Conservation (phyloP, 192 early-diverging fungal species). For the Backusella tarrabulga region DNA sequence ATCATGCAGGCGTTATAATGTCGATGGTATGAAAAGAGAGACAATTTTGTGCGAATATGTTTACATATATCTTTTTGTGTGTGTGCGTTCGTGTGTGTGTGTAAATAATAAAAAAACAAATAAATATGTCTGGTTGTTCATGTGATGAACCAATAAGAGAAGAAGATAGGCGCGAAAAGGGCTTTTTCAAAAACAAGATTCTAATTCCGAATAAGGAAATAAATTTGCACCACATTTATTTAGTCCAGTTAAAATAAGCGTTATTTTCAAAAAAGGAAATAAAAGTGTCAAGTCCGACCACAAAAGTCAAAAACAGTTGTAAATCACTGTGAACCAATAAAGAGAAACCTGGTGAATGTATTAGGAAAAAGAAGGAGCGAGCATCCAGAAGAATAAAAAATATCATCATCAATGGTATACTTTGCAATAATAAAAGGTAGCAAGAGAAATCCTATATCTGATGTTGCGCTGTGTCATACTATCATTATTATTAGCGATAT, state of each 20-base stretch:
- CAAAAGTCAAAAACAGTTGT: conserved; percentile 5
- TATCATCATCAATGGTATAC: not conserved
- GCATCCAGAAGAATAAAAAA: not conserved
- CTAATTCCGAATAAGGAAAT: not conserved
- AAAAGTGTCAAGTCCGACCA: not conserved
- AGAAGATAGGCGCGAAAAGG: not conserved
- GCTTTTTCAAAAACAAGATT: not conserved
- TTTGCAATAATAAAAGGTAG: not conserved
- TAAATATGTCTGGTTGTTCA: not conserved
- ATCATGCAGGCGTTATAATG: too few species aligned
- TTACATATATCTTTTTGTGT: not conserved
- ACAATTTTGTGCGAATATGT: not conserved
- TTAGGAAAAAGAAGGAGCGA: conserved; percentile 4
- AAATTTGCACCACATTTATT: not conserved
- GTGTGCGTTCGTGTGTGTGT: not conserved
- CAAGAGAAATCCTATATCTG: not conserved
- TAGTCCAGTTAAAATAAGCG: not conserved
- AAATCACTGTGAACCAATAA: conserved; percentile 6
- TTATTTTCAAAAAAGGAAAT: not conserved
- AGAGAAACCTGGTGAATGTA: not conserved
- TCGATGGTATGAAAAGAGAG: not conserved
- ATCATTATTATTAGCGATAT: not conserved
- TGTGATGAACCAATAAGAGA: not conserved
- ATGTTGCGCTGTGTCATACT: not conserved
- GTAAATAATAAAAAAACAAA: not conserved